Percentiles rank a stretch among this genome's conserved stretches.
phyloP scores from a whole-genome alignment of 1,284 basidiomycete genomes.

The Moniliella sp. region DNA sequence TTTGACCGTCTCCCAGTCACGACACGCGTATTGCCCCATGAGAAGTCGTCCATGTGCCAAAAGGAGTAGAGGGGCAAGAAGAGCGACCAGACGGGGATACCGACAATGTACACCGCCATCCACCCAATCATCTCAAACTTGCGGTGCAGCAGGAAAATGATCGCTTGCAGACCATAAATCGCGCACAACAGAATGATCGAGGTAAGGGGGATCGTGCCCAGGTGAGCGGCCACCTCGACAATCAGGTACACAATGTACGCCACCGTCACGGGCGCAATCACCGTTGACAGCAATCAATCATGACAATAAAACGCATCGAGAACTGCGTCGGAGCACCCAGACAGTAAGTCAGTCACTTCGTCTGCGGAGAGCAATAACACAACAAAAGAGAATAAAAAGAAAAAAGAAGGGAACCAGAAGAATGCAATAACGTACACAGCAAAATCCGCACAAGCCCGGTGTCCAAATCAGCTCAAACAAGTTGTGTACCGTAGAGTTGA shows the following conservation, averaged over 20 bases:
- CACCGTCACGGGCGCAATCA: constrained; percentile 72
- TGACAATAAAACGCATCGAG: constrained; percentile 93
- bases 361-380: too few species aligned
- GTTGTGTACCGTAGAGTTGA: constrained; percentile 97
- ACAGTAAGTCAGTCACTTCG: neutral
- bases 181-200: constrained; percentile 77
- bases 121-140: constrained; percentile 33
- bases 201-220: constrained; percentile 34
- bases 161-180: constrained; percentile 51
- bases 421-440: constrained; percentile 24
- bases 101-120: constrained; percentile 38
- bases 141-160: constrained; percentile 33
- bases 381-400: too few species aligned
- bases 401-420: too few species aligned
- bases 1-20: constrained; percentile 67
- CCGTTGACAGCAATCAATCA: constrained; percentile 61
- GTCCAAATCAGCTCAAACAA: constrained; percentile 74
- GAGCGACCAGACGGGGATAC: constrained; percentile 75
- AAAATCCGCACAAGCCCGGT: constrained; percentile 84
- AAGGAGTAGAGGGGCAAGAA: constrained; percentile 85
- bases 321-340: too few species aligned
- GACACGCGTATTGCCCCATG: constrained; percentile 70
- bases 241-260: constrained; percentile 44
- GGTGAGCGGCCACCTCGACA: constrained; percentile 15
- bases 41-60: constrained; percentile 99